phyloP scores from a whole-genome alignment of 116 monocot species.

The Dioscorea cayenensis region DNA sequence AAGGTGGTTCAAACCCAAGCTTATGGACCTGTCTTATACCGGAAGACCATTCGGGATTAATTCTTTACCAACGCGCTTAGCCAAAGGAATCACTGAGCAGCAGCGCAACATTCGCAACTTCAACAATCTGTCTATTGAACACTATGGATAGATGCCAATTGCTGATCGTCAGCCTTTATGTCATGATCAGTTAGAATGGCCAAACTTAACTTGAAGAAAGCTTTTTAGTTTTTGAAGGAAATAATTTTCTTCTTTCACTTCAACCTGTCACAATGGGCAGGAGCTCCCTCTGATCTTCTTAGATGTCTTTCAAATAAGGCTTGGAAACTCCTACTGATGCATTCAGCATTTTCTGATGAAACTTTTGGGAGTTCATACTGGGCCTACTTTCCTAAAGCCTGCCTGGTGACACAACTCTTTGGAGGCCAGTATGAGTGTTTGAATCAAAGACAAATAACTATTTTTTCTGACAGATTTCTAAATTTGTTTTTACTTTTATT shows the following conservation, averaged over 20 bases:
- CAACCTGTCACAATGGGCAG: no score
- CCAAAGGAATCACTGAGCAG: constrained; percentile 65
- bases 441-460: no score
- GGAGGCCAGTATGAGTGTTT: no score
- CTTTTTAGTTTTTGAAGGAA: neutral
- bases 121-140: constrained; percentile 43
- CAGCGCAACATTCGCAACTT: constrained; percentile 75
- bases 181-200: neutral
- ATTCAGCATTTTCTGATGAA: no score
- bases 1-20: constrained; percentile 83
- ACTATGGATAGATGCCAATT: neutral
- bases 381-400: no score
- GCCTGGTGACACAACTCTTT: no score
- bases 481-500: no score
- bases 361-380: no score
- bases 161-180: neutral
- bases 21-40: constrained; percentile 15
- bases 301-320: no score
- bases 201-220: neutral
- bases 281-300: no score
- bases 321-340: no score
- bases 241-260: neutral
- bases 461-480: no score
- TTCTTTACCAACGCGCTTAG: constrained; percentile 37
- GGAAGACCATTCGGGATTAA: constrained; percentile 34